These are phyloP conservation scores for Saturnispora kantuleensis DNA, from an alignment of 805 yeast species.

Conservation along the genomic window DNA sequence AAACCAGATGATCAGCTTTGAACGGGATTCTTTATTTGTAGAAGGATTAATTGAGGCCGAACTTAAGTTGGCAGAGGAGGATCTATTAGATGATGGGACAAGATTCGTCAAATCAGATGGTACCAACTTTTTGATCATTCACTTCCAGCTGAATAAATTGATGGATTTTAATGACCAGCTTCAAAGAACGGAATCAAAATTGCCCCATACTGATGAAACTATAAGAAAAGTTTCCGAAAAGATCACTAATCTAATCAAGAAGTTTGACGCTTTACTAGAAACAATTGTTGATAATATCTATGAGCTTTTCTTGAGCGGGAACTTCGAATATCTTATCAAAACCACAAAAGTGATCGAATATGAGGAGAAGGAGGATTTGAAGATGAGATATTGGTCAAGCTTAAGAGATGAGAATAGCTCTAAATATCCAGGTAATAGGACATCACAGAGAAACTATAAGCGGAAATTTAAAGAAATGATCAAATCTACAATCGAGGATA, in stretches of 20 bases:
- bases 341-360: slow-evolving; percentile 67
- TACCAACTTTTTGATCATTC: slow-evolving; percentile 55
- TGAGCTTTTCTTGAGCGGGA: slow-evolving; percentile 64
- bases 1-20: slow-evolving; percentile 49
- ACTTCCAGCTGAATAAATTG: slow-evolving; percentile 57
- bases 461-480: slow-evolving; percentile 50
- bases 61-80: slow-evolving; percentile 12
- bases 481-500: slow-evolving; percentile 50
- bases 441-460: slow-evolving; percentile 42
- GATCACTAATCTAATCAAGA: slow-evolving; percentile 36
- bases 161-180: slow-evolving; percentile 76
- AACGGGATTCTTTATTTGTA: slow-evolving; percentile 39
- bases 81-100: slow-evolving; percentile 13
- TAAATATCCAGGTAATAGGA: slow-evolving; percentile 33
- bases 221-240: slow-evolving; percentile 47
- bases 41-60: slow-evolving; percentile 43
- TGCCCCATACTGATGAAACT: slow-evolving; percentile 58
- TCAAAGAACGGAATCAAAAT: slow-evolving; percentile 33
- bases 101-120: slow-evolving; percentile 26
- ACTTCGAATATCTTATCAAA: slow-evolving; percentile 57
- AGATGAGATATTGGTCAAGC: slow-evolving; percentile 26
- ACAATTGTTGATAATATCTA: slow-evolving; percentile 53
- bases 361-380: slow-evolving; percentile 73
- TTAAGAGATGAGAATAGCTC: slow-evolving; percentile 9
- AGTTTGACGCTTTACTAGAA: slow-evolving; percentile 55